Percentiles rank a stretch among this genome's conserved stretches.
phyloP scores from a whole-genome alignment of 1,139 yeast genomes.

The Saccharomyces hybrid region DNA sequence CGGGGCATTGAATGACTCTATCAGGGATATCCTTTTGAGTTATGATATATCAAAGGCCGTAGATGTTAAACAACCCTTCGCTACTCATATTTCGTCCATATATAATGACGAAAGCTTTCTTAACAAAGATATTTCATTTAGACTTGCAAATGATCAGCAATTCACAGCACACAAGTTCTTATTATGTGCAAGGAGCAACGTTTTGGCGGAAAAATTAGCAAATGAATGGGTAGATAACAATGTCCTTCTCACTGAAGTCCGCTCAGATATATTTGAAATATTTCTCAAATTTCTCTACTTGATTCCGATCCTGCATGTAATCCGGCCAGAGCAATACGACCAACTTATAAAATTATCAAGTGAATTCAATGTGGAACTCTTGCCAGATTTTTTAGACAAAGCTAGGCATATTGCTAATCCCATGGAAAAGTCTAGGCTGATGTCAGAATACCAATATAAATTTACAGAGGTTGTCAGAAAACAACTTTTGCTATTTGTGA shows the following conservation, averaged over 20 bases:
- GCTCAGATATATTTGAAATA: conserved; percentile 12
- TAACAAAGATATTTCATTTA: conserved; percentile 38
- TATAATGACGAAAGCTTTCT: conserved; percentile 32
- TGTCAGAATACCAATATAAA: conserved; percentile 39
- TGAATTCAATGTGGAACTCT: conserved; percentile 34
- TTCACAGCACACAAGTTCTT: conserved; percentile 34
- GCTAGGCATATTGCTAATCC: conserved; percentile 21
- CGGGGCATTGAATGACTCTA: conserved; percentile 65
- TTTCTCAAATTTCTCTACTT: conserved; percentile 50
- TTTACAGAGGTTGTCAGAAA: conserved; percentile 43
- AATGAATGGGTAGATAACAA: conserved; percentile 1
- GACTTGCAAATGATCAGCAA: conserved; percentile 18
- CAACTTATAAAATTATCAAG: conserved; percentile 34
- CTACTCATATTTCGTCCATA: conserved; percentile 55
- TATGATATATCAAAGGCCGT: conserved; percentile 64
- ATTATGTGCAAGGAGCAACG: conserved; percentile 33
- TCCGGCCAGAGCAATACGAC: conserved; percentile 29
- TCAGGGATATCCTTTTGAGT: conserved; percentile 49
- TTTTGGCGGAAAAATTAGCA: conserved; percentile 27
- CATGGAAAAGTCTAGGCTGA: conserved; percentile 36
- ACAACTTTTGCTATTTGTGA: conserved; percentile 40
- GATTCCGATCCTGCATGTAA: conserved; percentile 34
- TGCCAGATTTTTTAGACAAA: conserved; percentile 33
- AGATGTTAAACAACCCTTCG: conserved; percentile 66
- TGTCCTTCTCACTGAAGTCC: background rate